Base-by-base conservation (phyloP, 1,284 basidiomycete species). In the Rhodotorula glutinis region DNA sequence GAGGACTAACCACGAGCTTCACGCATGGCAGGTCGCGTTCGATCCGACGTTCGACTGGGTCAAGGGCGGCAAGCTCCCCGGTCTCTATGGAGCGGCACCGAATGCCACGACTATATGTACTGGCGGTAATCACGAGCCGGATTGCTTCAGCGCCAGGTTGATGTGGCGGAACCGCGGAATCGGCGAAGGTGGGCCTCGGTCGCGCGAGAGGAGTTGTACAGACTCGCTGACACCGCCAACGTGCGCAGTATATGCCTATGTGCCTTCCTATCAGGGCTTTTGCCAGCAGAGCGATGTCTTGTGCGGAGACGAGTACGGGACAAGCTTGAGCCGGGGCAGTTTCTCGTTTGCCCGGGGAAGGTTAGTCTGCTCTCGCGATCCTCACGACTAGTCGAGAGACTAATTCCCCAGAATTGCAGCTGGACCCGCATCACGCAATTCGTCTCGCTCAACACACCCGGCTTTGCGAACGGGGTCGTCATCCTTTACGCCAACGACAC, bases 1-100 rank as follows among this genome's bases (percentile, higher is more conserved):
- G 33, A 38, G 33, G 33, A 38, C 33, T 38, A 38, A 38, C 33
- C 5, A 11, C 33, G 33, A 38, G 33, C 33, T 38, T 38, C 33
- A 38, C 33, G 33, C 13, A 14, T 9, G 17, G 9, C 67, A 69
- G 67, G 63, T 73, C 53, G 65, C 62, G 21, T 69, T 72, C 58
- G 53, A 57, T 4, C 4, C 43, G 13, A 60, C 52, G 17, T 73
- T 72, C 30, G 56, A 69, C 38, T 73, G 66, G 27, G 66, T 73
- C 16, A 56, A 62, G 14, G 73, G 71, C 10, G 73, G 73, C 44
- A 74, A 74, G 29, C 66, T 74, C 0, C 71, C 73, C 23, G 73
- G 73, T 2, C 29, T 69, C 27, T 69, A 71, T 54, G 62, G 60
- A 11, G 57, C 52, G 2, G 52, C 30, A 4, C 33, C 44, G 2